Evolutionary conservation across 257 asterid genomes (phyloP), one percentile per base, ranked within the genome.

Genomic region (Lycium ferocissimum): DNA sequence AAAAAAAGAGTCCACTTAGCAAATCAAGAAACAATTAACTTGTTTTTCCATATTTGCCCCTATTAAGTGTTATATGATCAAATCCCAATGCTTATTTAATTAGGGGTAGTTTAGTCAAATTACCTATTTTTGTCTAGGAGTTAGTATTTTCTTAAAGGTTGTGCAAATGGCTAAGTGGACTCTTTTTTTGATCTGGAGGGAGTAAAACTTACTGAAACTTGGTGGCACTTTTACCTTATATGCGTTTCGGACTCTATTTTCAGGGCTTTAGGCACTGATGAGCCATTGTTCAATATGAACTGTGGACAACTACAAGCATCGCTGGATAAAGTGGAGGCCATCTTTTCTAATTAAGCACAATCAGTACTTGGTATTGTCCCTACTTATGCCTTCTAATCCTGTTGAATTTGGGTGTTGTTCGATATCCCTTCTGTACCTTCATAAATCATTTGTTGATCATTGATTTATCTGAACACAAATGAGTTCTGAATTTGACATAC

Each of bases 301-400:
- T 95, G 98, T 83, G 99, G 99, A 83, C 91, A 92, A 84, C 86
- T 96, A 75, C 91, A 95, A 86, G 98, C 98, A 61, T 95, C 99
- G 3, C 97, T 96, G 57, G 99, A 95, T 88, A 91, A 98, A 91
- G 86, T 96, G 12, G 99, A 96, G 93, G 95, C 97, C 79, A 91
- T 96, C 76, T 94, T 95, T 62, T 92, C 98, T 4, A 91, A 92
- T 65, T 18, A 83, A 75, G 62, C 85, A 54, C 89, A 73, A 84
- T 49, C 1, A 59, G 11, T 67, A 80, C 56, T 85, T 79, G 89
- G 88, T 89, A 88, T 56, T 1, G 63, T 83, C 37, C 79, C 78
- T 63, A 18, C 86, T 59, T 53, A 63, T 67, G 72, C 80, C 37
- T 33, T 49, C 43, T 65, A 51, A 82, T 49, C 22, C 12, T 47